Evolutionary conservation across 768 basidiomycete species (phyloP), one percentile per base, ranked within the genome.

Genomic region (Hygrocybe punicea): DNA sequence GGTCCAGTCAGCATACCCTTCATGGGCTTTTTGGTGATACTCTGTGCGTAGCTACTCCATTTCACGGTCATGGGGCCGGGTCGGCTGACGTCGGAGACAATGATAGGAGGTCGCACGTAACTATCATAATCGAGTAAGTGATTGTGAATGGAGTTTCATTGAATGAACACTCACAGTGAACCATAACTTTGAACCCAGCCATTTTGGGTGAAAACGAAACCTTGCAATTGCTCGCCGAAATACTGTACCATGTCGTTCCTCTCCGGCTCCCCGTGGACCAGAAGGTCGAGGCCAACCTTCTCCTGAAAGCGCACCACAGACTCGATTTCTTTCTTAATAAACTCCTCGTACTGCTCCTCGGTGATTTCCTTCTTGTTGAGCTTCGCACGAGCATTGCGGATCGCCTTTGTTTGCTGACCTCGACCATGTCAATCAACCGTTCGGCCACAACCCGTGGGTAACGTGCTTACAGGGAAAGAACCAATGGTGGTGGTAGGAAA

Each of bases 161-260:
- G 29, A 34, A 23, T 40, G 47, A 50, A 48, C n/a, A 73, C 80
- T 66, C 61, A 87, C 85, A 96, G 94, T 67, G 95, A 98, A 59
- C 97, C 97, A 76, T 99, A 99, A 73, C 92, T 94, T 79, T 99
- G 97, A 36, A 99, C 97, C 97, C 97, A 99, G 51, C 84, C 97
- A 64, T 97, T 93, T 77, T 96, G 92, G 60, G 97, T 98, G 79
- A 99, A 99, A 73, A 91, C 91, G 70, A 99, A 98, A 63, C 97
- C 97, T 51, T 83, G 78, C 61, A 99, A 81, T 70, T 86, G 90
- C 76, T 99, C 97, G 63, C 97, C 97, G 65, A 98, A 99, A 85
- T 99, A 99, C 78, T 98, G 95, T 61, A 97, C 95, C 96, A 98
- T 98, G 83, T 98, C 96, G 73, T 98, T 98, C 67, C 96, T 86